Evolutionary conservation across 2,329 filamentous ascomycete species (phyloP).

Genomic region (Cercospora zeina): DNA sequence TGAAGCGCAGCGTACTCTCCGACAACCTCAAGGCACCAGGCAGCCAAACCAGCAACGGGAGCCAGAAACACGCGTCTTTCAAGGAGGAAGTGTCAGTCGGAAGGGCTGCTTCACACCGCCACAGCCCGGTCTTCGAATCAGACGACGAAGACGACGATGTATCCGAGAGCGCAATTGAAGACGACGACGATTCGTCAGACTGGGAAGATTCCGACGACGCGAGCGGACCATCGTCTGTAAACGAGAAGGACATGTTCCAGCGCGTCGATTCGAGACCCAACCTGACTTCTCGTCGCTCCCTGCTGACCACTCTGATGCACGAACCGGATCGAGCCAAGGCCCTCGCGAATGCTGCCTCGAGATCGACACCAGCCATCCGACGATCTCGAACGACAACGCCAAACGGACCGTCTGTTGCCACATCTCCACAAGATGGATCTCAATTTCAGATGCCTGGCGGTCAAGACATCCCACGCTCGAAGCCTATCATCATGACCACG

Average conservation of each 20-base stretch:
- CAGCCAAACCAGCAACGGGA: constrained; percentile 42
- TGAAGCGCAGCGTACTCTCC: constrained; percentile 59
- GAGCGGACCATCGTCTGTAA: constrained; percentile 75
- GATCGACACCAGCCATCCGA: constrained; percentile 56
- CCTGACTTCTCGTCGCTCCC: constrained; percentile 78
- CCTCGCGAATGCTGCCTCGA: constrained; percentile 66
- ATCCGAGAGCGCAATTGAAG: constrained; percentile 78
- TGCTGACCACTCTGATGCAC: constrained; percentile 86
- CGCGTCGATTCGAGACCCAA: constrained; percentile 86
- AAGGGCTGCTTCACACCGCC: constrained; percentile 55
- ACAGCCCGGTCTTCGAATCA: constrained; percentile 61
- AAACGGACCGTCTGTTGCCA: constrained; percentile 66
- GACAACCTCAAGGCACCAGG: constrained; percentile 52
- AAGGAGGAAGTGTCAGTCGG: constrained; percentile 71
- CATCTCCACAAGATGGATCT: constrained; percentile 52
- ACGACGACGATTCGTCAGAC: constrained; percentile 50
- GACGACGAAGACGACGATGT: constrained; percentile 61
- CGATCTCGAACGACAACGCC: constrained; percentile 66
- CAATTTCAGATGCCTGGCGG: constrained; percentile 21
- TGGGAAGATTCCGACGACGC: constrained; percentile 66
- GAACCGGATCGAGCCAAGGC: constrained; percentile 71
- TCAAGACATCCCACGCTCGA: constrained; percentile 58
- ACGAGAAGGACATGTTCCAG: constrained; percentile 76
- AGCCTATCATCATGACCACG: constrained; percentile 75
- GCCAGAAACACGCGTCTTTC: constrained; percentile 80